These are phyloP conservation scores for Mycocentrospora acerina DNA, from an alignment of 2,329 filamentous ascomycete species.

Conservation along the genomic window DNA sequence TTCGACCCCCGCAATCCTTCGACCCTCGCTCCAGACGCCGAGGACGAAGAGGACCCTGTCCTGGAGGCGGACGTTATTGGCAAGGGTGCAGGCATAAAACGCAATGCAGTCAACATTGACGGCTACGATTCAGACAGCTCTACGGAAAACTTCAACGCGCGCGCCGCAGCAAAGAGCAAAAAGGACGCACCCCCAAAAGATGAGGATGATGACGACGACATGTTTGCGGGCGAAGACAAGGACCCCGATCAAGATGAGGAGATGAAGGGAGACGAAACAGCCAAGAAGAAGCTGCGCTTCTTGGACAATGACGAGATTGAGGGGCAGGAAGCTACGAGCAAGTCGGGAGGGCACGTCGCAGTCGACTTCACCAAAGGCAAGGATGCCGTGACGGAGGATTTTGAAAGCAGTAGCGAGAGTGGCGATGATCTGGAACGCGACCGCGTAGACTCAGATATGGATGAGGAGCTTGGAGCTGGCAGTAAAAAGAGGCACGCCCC, in stretches of 20 bases:
- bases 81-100: conserved; percentile 71
- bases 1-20: conserved; percentile 96
- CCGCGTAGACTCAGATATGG: conserved; percentile 67
- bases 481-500: conserved; percentile 91
- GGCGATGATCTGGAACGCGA: conserved; percentile 67
- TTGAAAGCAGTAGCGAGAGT: conserved; percentile 60
- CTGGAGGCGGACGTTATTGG: conserved; percentile 94
- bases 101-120: conserved; percentile 92
- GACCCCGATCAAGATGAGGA: conserved; percentile 56
- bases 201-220: conserved; percentile 64
- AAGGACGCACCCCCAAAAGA: conserved; percentile 47
- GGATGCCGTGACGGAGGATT: conserved; percentile 56
- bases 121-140: conserved; percentile 94
- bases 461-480: conserved; percentile 87
- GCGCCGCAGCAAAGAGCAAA: conserved; percentile 61
- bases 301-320: conserved; percentile 67
- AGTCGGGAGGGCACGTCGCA: conserved; percentile 68
- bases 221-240: conserved; percentile 75
- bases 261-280: conserved; percentile 56
- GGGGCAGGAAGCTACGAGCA: conserved; percentile 75
- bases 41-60: conserved; percentile 72
- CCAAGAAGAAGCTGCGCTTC: conserved; percentile 64
- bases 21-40: conserved; percentile 79
- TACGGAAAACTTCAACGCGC: conserved; percentile 82
- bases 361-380: conserved; percentile 55